A percentile compares a stretch with the other conserved stretches of the same genome.
Evolutionary conservation across 768 basidiomycete species (phyloP).

Genomic region (Boletus huronensis): DNA sequence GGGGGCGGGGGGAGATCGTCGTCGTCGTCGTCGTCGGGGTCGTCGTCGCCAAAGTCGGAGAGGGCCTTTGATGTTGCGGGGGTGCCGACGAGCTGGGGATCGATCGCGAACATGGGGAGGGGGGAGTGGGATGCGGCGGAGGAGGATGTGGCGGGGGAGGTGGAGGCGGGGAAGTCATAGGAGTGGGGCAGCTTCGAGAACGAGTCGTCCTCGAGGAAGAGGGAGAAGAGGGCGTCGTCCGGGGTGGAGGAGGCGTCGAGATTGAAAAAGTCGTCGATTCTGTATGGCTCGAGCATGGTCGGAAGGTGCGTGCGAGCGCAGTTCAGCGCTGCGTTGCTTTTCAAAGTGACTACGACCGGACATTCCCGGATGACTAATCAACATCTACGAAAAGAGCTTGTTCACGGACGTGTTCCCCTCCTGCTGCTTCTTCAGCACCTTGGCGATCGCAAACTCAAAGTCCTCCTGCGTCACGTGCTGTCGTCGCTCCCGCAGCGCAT

Average conservation of each 20-base stretch:
- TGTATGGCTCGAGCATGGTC: conserved; percentile 27
- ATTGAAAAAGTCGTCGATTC: conserved; percentile 62
- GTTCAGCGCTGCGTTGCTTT: too few relatives aligned
- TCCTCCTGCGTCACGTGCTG: conserved; percentile 99
- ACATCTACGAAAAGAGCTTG: conserved; percentile 72
- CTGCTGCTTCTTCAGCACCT: conserved; percentile 96
- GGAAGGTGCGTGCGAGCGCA: too few relatives aligned
- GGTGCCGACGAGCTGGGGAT: conserved; percentile 74
- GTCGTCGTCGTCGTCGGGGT: conserved; percentile 34
- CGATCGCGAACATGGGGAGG: conserved; percentile 49
- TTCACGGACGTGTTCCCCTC: conserved; percentile 92
- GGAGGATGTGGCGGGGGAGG: conserved; percentile 19
- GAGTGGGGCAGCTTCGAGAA: conserved; percentile 30
- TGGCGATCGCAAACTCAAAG: conserved; percentile 97
- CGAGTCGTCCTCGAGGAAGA: conserved; percentile 47
- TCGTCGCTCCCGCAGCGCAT: conserved; percentile 89
- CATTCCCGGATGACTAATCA: conserved; percentile 15
- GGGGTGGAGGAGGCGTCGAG: conserved; percentile 45
- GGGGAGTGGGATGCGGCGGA: conserved; percentile 24
- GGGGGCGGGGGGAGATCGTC: conserved; percentile 23
- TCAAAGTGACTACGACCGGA: too few relatives aligned
- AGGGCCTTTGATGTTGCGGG: conserved; percentile 45
- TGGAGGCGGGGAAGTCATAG: conserved; percentile 27
- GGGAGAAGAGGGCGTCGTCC: conserved; percentile 39
- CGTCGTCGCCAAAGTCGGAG: conserved; percentile 43